These are phyloP conservation scores for Aspergillus pseudonomiae DNA, from an alignment of 2,329 filamentous ascomycete species.

Conservation along the genomic window DNA sequence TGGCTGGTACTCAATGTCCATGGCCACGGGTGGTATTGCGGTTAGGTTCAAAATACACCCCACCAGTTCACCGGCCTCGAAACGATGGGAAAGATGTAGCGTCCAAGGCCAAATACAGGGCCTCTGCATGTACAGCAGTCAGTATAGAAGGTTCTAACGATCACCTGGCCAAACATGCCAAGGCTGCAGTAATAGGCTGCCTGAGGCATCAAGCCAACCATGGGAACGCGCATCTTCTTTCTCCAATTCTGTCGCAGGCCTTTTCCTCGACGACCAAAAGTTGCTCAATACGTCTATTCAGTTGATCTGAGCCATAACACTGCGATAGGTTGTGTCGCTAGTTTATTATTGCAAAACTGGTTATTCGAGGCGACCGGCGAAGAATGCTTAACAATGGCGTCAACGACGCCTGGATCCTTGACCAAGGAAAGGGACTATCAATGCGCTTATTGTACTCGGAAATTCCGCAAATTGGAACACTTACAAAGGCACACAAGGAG, in stretches of 20 bases:
- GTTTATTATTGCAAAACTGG: neutral
- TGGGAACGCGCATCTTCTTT: neutral
- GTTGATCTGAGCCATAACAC: neutral
- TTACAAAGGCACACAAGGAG: neutral
- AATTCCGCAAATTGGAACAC: neutral
- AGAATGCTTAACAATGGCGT: neutral
- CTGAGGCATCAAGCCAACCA: neutral
- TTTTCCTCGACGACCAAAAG: neutral
- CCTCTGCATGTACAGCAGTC: no score
- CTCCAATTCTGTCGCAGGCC: neutral
- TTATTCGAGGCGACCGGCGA: neutral
- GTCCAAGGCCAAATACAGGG: neutral
- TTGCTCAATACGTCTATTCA: neutral
- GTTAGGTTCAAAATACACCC: conserved; percentile 60
- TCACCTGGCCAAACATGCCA: neutral
- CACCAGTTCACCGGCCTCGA: conserved; percentile 64
- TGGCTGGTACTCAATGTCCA: conserved; percentile 72
- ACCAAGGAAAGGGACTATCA: neutral
- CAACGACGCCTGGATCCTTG: neutral
- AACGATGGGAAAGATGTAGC: conserved; percentile 65
- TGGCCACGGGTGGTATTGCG: conserved; percentile 72
- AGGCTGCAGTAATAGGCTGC: neutral
- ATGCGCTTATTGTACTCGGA: neutral
- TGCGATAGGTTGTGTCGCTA: neutral
- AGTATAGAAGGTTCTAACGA: no score